Conservation (phyloP, 202 grass and related monocot genomes). For the Alloteropsis angusta region DNA sequence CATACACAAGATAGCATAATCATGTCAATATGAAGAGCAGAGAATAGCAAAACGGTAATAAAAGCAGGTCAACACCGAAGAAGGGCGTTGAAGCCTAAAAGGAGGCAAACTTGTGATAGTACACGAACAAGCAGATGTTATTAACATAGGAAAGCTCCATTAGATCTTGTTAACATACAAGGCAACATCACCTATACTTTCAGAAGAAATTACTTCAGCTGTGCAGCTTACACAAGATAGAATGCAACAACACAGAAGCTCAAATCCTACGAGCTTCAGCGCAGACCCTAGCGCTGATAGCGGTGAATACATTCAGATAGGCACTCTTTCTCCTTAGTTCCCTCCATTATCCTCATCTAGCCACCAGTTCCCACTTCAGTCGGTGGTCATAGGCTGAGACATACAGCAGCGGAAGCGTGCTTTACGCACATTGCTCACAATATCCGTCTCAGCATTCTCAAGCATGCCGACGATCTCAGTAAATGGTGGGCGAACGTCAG, state of each 20-base stretch:
- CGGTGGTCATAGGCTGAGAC: slow-evolving; percentile 73
- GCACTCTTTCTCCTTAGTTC: slow-evolving; percentile 10
- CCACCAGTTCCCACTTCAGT: slow-evolving; percentile 43
- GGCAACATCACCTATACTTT: slow-evolving; percentile 34
- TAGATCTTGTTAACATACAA: slow-evolving; percentile 47
- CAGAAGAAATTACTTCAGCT: slow-evolving; percentile 30
- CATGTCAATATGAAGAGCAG: background rate
- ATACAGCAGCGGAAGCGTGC: slow-evolving; percentile 96
- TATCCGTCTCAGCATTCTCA: slow-evolving; percentile 69
- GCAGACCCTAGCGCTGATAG: background rate
- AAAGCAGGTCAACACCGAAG: background rate
- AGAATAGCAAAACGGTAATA: background rate
- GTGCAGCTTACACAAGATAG: slow-evolving; percentile 36
- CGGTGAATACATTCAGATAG: slow-evolving; percentile 15
- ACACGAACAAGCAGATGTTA: slow-evolving; percentile 31
- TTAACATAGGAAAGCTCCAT: slow-evolving; percentile 47
- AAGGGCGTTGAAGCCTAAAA: background rate
- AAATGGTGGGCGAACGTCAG: slow-evolving; percentile 79
- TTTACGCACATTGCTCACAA: slow-evolving; percentile 73
- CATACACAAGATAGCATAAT: background rate
- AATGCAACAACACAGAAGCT: slow-evolving; percentile 34
- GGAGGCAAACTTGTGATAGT: background rate
- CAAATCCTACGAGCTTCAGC: slow-evolving; percentile 6
- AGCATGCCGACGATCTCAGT: slow-evolving; percentile 83
- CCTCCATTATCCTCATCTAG: slow-evolving; percentile 13